phyloP scores from a whole-genome alignment of 352 stramenopile species.

The Thraustochytrium sp. region DNA sequence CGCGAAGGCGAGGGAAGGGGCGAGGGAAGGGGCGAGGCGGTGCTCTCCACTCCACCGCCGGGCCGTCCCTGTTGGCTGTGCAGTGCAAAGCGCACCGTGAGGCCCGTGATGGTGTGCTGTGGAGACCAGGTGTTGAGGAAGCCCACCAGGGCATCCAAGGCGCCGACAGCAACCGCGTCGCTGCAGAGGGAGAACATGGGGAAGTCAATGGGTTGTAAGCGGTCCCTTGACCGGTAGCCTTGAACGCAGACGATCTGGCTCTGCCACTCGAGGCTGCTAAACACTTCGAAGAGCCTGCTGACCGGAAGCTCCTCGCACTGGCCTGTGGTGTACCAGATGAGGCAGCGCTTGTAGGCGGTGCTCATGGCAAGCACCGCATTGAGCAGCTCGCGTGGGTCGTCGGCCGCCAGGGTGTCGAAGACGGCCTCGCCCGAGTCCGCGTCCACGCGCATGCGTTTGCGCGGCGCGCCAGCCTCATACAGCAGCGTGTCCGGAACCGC shows the following conservation, averaged over 20 bases:
- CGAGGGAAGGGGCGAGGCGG: no score
- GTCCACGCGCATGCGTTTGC: background rate
- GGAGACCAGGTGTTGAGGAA: conserved; percentile 19
- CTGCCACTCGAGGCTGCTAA: conserved; percentile 30
- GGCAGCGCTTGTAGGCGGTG: background rate
- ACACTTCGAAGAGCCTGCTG: conserved; percentile 26
- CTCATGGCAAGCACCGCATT: conserved; percentile 14
- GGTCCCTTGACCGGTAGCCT: background rate
- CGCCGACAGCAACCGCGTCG: background rate
- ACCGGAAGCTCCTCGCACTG: background rate
- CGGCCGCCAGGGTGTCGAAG: background rate
- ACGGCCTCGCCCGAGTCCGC: background rate
- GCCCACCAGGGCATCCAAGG: background rate
- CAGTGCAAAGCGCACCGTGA: background rate
- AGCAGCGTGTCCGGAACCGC: background rate
- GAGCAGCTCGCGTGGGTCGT: background rate
- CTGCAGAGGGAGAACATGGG: background rate
- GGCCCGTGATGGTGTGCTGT: conserved; percentile 3
- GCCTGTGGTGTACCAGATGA: conserved; percentile 14
- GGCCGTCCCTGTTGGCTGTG: background rate
- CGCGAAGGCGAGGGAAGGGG: no score
- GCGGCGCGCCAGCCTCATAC: background rate
- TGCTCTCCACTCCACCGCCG: background rate
- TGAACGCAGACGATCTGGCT: conserved; percentile 19
- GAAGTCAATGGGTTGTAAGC: background rate